These are phyloP conservation scores for Leishmania tarentolae DNA, from an alignment of 208 protist genomes.

Conservation along the genomic window DNA sequence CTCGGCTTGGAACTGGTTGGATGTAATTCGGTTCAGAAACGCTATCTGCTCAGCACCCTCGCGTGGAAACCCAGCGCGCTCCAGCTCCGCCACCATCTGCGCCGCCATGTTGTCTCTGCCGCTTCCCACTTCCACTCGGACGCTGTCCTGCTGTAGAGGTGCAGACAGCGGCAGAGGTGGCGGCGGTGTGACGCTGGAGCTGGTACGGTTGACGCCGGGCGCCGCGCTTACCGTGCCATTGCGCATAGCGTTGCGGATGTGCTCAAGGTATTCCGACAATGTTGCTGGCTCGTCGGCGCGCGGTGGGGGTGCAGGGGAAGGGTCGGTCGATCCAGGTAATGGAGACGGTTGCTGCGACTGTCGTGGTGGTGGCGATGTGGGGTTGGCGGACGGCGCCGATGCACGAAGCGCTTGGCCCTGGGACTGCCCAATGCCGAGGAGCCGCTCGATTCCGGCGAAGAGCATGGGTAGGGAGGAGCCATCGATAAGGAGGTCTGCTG, in stretches of 20 bases:
- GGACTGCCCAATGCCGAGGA: slow-evolving; percentile 14
- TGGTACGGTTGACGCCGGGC: background rate
- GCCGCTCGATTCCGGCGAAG: slow-evolving; percentile 27
- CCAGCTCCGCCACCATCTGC: slow-evolving; percentile 6
- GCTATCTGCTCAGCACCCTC: slow-evolving; percentile 25
- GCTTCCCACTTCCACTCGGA: background rate
- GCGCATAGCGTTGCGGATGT: background rate
- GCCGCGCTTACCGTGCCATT: background rate
- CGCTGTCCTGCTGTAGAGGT: background rate
- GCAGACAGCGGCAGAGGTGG: background rate
- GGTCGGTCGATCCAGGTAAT: background rate
- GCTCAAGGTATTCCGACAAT: slow-evolving; percentile 7
- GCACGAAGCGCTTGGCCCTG: background rate
- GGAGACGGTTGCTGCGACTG: background rate
- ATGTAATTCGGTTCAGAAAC: slow-evolving; percentile 21
- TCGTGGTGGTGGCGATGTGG: background rate
- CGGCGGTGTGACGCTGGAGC: background rate
- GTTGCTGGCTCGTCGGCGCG: background rate
- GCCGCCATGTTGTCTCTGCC: background rate
- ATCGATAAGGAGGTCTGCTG: slow-evolving; percentile 28
- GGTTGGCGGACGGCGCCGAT: background rate
- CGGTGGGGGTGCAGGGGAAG: background rate
- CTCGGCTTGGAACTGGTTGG: slow-evolving; percentile 29
- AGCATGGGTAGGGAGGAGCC: slow-evolving; percentile 23
- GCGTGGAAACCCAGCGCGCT: slow-evolving; percentile 2